A percentile compares a stretch with the other conserved stretches of the same genome.
Conservation (phyloP, 169 alveolate species). For the Plasmodium falciparum region DNA sequence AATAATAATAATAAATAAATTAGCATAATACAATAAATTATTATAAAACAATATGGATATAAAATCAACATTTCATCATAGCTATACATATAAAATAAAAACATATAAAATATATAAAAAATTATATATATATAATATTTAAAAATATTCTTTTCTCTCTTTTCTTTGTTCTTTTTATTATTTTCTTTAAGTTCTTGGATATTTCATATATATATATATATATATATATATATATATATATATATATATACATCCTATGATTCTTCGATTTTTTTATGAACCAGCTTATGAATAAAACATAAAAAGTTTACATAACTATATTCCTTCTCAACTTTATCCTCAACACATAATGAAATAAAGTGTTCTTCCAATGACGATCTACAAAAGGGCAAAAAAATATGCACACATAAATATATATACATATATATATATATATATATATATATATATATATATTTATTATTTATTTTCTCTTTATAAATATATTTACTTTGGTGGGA, state of each 20-base stretch:
- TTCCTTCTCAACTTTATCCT: conserved; percentile 74
- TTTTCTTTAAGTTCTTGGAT: too few species aligned
- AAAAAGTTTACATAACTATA: conserved; percentile 72
- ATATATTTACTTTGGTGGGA: conserved; percentile 63
- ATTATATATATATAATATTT: too few species aligned
- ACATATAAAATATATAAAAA: too few species aligned
- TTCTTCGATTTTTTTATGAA: conserved; percentile 72
- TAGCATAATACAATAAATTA: too few species aligned
- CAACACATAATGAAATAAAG: conserved; percentile 56
- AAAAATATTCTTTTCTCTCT: too few species aligned
- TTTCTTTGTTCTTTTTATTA: too few species aligned
- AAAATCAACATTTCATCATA: too few species aligned
- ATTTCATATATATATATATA: too few species aligned
- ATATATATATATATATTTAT: neutral
- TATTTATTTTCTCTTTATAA: neutral
- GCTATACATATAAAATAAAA: too few species aligned
- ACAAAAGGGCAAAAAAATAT: neutral
- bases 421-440: neutral
- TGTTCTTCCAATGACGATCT: conserved; percentile 24
- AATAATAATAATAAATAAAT: too few species aligned
- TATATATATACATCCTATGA: conserved; percentile 1
- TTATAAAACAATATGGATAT: too few species aligned
- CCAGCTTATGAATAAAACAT: conserved; percentile 74
- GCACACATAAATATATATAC: neutral
- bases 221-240: too few species aligned